Percentiles rank a stretch among this genome's conserved stretches.
phyloP scores from a whole-genome alignment of 805 yeast species.

The Zygosaccharomyces kombuchaensis region DNA sequence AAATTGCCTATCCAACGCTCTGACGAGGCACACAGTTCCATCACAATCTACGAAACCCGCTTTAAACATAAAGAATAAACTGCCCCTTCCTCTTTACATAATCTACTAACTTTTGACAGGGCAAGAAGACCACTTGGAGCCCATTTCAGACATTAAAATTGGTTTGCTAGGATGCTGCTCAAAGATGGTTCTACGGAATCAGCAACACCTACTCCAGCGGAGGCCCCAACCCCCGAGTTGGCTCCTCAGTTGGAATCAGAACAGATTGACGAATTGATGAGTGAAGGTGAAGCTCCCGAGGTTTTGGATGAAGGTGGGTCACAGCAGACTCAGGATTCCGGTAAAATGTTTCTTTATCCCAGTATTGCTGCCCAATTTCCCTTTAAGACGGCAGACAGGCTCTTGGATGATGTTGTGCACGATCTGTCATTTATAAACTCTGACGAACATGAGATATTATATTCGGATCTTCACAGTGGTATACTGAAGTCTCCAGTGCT shows the following conservation, averaged over 20 bases:
- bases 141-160: background rate
- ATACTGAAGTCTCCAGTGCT: conserved; percentile 30
- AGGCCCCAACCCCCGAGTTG: background rate
- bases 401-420: conserved; percentile 58
- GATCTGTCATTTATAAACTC: conserved; percentile 36
- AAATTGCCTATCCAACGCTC: background rate
- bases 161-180: background rate
- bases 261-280: conserved; percentile 3
- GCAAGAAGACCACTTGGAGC: background rate
- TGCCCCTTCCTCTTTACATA: background rate
- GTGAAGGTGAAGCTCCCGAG: conserved; percentile 2
- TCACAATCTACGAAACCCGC: background rate
- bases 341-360: conserved; percentile 28
- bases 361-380: conserved; percentile 20
- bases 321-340: conserved; percentile 20
- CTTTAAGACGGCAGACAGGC: conserved; percentile 63
- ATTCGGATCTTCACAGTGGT: conserved; percentile 21
- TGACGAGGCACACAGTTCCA: background rate
- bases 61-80: background rate
- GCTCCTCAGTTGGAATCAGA: conserved; percentile 2
- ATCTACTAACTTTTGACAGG: background rate
- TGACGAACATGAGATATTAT: conserved; percentile 9
- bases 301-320: background rate
- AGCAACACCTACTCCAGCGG: background rate
- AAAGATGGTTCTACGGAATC: conserved; percentile 1